Evolutionary conservation across 2,329 filamentous ascomycete genomes (phyloP).

Genomic region (Tolypocladium tundrense): DNA sequence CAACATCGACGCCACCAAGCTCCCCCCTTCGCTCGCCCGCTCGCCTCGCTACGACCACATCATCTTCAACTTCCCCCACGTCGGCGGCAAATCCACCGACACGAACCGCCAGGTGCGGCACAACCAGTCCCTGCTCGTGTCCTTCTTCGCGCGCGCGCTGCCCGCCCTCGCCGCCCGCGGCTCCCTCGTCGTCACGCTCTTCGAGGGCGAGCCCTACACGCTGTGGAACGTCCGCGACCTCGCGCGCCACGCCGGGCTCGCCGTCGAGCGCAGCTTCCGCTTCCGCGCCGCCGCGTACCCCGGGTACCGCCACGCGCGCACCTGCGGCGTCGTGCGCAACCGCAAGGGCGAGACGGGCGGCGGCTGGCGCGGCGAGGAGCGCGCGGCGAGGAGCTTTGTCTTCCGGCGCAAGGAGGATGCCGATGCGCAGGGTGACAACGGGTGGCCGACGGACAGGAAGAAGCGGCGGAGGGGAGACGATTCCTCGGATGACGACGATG

Average conservation of each 20-base stretch:
- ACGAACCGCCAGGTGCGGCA: slow-evolving; percentile 88
- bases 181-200: slow-evolving; percentile 71
- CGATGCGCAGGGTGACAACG: slow-evolving; percentile 4
- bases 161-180: slow-evolving; percentile 33
- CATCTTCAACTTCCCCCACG: slow-evolving; percentile 95
- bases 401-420: slow-evolving; percentile 50
- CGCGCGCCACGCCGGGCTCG: slow-evolving; percentile 64
- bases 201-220: slow-evolving; percentile 89
- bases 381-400: slow-evolving; percentile 46
- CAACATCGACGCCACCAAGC: slow-evolving; percentile 56
- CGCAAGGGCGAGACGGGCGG: slow-evolving; percentile 32
- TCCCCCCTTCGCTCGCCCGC: slow-evolving; percentile 35
- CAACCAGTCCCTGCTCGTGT: slow-evolving; percentile 72
- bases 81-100: slow-evolving; percentile 84
- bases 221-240: slow-evolving; percentile 92
- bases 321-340: slow-evolving; percentile 52
- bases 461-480: slow-evolving; percentile 21
- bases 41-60: slow-evolving; percentile 58
- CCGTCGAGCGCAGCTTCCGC: slow-evolving; percentile 58
- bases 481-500: slow-evolving; percentile 21
- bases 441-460: slow-evolving; percentile 13
- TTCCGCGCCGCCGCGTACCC: slow-evolving; percentile 61
- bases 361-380: slow-evolving; percentile 31
- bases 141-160: slow-evolving; percentile 51
- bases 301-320: slow-evolving; percentile 64